Evolutionary conservation across 768 basidiomycete species (phyloP).

Genomic region (Strobilomyces dryophilus): DNA sequence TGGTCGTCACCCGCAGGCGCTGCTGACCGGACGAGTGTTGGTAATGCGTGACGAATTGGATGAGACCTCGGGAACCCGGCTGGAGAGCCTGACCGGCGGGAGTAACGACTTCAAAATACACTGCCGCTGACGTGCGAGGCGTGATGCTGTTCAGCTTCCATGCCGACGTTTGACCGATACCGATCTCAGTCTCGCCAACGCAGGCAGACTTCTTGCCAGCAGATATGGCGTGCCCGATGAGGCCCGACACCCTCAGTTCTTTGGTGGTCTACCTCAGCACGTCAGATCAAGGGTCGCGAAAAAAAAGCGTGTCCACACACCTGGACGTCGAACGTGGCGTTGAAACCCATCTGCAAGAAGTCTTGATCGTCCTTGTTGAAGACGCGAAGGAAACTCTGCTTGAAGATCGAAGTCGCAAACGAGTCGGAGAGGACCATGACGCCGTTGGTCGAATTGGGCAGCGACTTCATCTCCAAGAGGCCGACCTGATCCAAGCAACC

Average conservation of each 20-base stretch:
- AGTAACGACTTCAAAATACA: slow-evolving; percentile 98
- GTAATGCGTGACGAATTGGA: slow-evolving; percentile 98
- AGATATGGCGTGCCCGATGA: slow-evolving; percentile 97
- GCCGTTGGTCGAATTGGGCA: slow-evolving; percentile 95
- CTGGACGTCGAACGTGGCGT: slow-evolving; percentile 97
- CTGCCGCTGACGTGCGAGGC: slow-evolving; percentile 81
- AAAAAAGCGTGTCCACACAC: slow-evolving; percentile 35
- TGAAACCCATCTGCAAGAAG: slow-evolving; percentile 94
- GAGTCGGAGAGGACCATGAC: slow-evolving; percentile 95
- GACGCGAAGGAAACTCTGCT: slow-evolving; percentile 92
- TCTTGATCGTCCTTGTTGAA: slow-evolving; percentile 94
- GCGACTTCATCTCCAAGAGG: slow-evolving; percentile 92
- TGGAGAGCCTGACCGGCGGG: slow-evolving; percentile 91
- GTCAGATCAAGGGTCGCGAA: not conserved
- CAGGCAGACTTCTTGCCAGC: slow-evolving; percentile 95
- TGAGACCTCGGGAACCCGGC: slow-evolving; percentile 86
- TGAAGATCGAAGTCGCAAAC: slow-evolving; percentile 97
- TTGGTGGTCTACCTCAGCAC: slow-evolving; percentile 75
- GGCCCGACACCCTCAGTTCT: slow-evolving; percentile 95
- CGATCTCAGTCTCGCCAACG: slow-evolving; percentile 98
- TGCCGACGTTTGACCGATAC: slow-evolving; percentile 96
- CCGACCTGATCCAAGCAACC: slow-evolving; percentile 99
- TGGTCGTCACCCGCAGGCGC: slow-evolving; percentile 94
- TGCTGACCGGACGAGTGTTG: slow-evolving; percentile 96
- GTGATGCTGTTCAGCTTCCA: slow-evolving; percentile 95